Base-by-base conservation (phyloP, 2,329 filamentous ascomycete species). In the Lasiodiplodia sp. region DNA sequence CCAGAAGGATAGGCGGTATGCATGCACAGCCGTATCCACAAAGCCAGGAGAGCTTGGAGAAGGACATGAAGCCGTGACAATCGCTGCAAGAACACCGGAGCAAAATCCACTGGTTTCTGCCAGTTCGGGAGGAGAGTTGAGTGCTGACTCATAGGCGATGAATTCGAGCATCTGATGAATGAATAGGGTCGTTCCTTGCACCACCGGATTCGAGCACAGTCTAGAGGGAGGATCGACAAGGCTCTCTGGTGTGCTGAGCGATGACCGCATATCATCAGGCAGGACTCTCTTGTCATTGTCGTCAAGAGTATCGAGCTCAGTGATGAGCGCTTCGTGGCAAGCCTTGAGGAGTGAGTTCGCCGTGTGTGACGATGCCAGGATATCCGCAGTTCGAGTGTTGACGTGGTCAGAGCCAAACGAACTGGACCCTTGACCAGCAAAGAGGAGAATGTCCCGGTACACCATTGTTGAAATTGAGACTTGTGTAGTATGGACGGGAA, bases 51-150 rank as follows among this genome's bases (percentile, higher is more conserved):
- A 38, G 2, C 38, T 58, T 12, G 51, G 14, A 5, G 23, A 38
- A 3, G 44, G 58, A 21, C 58, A 52, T 4, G 25, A 25, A 4
- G 67, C 21, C 11, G 70, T 49, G 5, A 67, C 40, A 12, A 69
- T 16, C 5, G 70, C 70, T 23, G 40, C 51, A 5, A 71, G 31
- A 3, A 71, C 23, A 0, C 70, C 70, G 38, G 64, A 65, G 31
- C 70, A 71, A 44, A 70, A 70, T 14, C 70, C 62, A 3, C 23
- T 14, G 4, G 21, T 31, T 21, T 55, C 49, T 0, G 4, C 6
- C 2, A 34, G 31, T 3, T 10, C 12, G 21, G 23, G 16, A 37
- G 10, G 18, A 1, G 14, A 11, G 25, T 16, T 8, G 7, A 10
- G 37, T 1, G n/a, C 21, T 16, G 49, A 7, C 2, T 25, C 57